Evolutionary conservation across 2,329 filamentous ascomycete genomes (phyloP).

Genomic region (Furcasterigmium sp.): DNA sequence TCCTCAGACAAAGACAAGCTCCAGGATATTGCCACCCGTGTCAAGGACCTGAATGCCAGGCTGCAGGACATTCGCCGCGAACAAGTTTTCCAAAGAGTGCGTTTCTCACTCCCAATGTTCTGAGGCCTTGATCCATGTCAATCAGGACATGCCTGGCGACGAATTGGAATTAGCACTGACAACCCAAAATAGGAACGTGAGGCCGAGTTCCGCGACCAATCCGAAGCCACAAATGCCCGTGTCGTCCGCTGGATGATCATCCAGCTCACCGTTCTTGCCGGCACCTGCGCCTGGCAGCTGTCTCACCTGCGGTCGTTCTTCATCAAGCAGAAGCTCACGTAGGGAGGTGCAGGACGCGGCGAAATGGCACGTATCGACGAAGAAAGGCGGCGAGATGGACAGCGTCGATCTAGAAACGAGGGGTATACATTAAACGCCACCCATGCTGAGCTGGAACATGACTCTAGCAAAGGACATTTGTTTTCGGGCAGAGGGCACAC

Average conservation of each 20-base stretch:
- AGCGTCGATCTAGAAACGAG: not conserved
- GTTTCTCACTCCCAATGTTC: constrained; percentile 20
- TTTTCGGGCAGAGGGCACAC: too few relatives aligned
- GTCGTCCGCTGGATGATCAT: constrained; percentile 93
- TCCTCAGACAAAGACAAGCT: constrained; percentile 92
- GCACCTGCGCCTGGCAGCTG: constrained; percentile 94
- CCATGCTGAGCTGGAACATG: too few relatives aligned
- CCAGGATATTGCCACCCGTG: constrained; percentile 78
- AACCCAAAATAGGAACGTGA: constrained; percentile 72
- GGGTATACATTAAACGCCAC: too few relatives aligned
- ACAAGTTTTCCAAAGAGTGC: constrained; percentile 91
- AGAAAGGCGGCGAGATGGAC: too few relatives aligned
- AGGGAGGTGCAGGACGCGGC: constrained; percentile 19
- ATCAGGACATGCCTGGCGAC: too few relatives aligned
- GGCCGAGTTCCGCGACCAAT: constrained; percentile 96
- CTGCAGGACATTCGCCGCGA: constrained; percentile 86
- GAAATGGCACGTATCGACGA: too few relatives aligned
- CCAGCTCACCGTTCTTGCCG: constrained; percentile 76
- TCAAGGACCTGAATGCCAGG: constrained; percentile 83
- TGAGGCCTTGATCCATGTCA: too few relatives aligned
- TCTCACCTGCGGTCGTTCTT: constrained; percentile 96
- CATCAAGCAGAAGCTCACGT: constrained; percentile 99
- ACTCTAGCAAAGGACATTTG: too few relatives aligned
- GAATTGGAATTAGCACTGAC: too few relatives aligned
- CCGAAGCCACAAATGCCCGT: constrained; percentile 84